phyloP scores from a whole-genome alignment of 2,329 filamentous ascomycete species.

The Monilinia fructicola region DNA sequence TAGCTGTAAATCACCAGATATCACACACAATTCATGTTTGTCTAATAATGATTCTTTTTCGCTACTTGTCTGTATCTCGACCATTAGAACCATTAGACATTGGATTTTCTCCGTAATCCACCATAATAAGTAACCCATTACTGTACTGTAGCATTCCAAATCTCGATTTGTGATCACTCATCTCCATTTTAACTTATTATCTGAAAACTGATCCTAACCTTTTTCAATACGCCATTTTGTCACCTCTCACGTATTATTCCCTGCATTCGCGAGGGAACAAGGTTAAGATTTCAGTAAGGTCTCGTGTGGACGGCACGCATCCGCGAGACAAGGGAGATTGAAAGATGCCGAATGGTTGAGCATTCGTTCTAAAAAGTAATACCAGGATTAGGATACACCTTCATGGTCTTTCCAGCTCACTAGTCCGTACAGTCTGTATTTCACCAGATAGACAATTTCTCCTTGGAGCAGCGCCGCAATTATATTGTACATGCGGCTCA shows the following conservation, averaged over 20 bases:
- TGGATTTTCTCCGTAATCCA: too few relatives aligned
- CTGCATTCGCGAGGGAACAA: constrained; percentile 19
- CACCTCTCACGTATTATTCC: background rate
- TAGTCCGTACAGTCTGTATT: too few relatives aligned
- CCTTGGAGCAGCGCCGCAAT: background rate
- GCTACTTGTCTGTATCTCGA: too few relatives aligned
- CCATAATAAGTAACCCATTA: too few relatives aligned
- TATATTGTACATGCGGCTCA: background rate
- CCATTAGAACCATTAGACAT: too few relatives aligned
- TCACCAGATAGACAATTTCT: too few relatives aligned
- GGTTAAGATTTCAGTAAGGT: constrained; percentile 6
- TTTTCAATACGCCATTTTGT: background rate
- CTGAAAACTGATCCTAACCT: background rate
- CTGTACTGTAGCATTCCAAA: background rate
- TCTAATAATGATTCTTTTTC: too few relatives aligned
- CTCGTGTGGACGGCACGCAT: constrained; percentile 19
- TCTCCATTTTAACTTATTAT: too few relatives aligned
- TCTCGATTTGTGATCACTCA: background rate
- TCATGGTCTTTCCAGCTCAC: too few relatives aligned
- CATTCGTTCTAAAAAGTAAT: background rate
- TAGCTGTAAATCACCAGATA: too few relatives aligned
- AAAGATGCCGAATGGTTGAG: constrained; percentile 21
- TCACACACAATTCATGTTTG: too few relatives aligned
- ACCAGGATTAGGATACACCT: background rate
- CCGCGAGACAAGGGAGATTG: constrained; percentile 24